These are phyloP conservation scores for Metarhizium robertsii DNA, from an alignment of 2,329 filamentous ascomycete species.

Conservation along the genomic window DNA sequence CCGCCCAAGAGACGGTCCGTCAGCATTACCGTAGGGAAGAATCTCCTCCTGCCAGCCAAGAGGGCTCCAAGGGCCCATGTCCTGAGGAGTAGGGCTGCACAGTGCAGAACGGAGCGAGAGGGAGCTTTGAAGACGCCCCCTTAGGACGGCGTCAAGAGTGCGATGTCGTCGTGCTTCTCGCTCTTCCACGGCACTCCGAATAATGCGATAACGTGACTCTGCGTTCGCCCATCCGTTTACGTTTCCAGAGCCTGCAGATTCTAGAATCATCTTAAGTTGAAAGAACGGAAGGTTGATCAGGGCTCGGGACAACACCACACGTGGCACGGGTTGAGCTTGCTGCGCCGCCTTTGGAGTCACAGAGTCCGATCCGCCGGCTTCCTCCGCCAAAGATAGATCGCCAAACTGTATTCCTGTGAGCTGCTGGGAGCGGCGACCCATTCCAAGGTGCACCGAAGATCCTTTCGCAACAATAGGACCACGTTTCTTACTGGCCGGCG, in stretches of 20 bases:
- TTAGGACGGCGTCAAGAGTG: conserved; percentile 32
- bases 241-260: conserved; percentile 44
- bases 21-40: conserved; percentile 25
- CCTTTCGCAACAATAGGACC: conserved; percentile 25
- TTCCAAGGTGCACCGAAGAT: conserved; percentile 25
- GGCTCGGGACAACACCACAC: conserved; percentile 51
- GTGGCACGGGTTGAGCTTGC: conserved; percentile 23
- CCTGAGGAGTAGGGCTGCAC: conserved; percentile 27
- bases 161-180: conserved; percentile 46
- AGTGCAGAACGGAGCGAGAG: conserved; percentile 26
- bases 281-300: conserved; percentile 62
- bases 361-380: conserved; percentile 15
- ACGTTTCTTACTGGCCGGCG: conserved; percentile 6
- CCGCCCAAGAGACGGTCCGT: conserved; percentile 33
- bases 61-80: conserved; percentile 34
- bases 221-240: conserved; percentile 40
- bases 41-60: conserved; percentile 42
- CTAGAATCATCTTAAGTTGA: conserved; percentile 55
- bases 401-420: conserved; percentile 62
- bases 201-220: conserved; percentile 36
- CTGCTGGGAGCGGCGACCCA: conserved; percentile 36
- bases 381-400: conserved; percentile 40
- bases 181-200: conserved; percentile 42
- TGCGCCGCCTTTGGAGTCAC: conserved; percentile 20
- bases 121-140: conserved; percentile 24